Conservation (phyloP, 352 stramenopile genomes). For the Phytophthora cajani region DNA sequence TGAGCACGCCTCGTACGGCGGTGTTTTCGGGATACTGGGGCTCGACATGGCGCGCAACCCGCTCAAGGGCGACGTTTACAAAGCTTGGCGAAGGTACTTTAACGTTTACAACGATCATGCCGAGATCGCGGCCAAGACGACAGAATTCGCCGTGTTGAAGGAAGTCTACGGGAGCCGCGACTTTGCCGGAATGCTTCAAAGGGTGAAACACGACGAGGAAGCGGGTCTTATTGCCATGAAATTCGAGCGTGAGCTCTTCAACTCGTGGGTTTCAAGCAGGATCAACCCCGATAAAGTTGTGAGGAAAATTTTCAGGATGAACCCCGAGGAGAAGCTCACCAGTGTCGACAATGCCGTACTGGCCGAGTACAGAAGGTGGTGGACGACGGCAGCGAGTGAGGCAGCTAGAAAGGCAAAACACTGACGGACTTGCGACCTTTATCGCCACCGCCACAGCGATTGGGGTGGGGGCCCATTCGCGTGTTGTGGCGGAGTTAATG, state of each 20-base stretch:
- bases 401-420: too few species aligned
- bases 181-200: neutral
- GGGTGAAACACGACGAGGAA: neutral
- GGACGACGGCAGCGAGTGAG: neutral
- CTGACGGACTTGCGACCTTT: too few species aligned
- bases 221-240: neutral
- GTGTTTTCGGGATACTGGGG: neutral
- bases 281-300: neutral
- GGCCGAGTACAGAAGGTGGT: neutral
- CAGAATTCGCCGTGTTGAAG: neutral
- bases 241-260: neutral
- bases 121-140: neutral
- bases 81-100: neutral
- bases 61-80: neutral
- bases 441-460: too few species aligned
- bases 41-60: neutral
- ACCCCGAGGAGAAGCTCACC: neutral
- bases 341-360: neutral
- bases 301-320: neutral
- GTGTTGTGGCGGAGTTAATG: too few species aligned
- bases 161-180: neutral
- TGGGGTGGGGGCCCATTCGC: too few species aligned
- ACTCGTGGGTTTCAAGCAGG: neutral
- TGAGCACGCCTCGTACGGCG: neutral
- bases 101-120: neutral